A percentile compares a stretch with the other conserved stretches of the same genome.
Evolutionary conservation across 768 basidiomycete species (phyloP).

Genomic region (Pulveroboletus sp.): DNA sequence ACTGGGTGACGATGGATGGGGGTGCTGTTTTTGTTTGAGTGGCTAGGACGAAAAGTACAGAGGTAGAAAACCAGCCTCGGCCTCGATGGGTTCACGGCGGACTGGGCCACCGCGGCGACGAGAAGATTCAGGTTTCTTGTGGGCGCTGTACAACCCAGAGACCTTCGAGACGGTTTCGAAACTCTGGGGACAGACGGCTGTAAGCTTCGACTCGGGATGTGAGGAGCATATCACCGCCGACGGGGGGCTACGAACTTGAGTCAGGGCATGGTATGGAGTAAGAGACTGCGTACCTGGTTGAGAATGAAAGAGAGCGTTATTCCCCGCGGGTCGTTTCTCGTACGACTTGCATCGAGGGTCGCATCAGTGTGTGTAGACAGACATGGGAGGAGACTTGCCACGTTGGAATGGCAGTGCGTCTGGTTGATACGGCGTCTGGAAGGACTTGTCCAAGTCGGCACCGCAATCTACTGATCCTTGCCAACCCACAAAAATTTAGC

Average conservation of each 20-base stretch:
- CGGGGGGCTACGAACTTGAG: constrained; percentile 18
- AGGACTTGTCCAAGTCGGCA: too few relatives aligned
- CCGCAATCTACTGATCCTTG: too few relatives aligned
- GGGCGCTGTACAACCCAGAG: constrained; percentile 55
- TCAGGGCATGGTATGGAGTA: neutral
- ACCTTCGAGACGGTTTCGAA: constrained; percentile 56
- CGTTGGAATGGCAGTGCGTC: too few relatives aligned
- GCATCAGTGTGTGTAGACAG: too few relatives aligned
- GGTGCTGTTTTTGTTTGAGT: too few relatives aligned
- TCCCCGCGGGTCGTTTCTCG: constrained; percentile 53
- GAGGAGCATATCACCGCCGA: constrained; percentile 57
- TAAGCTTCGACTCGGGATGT: constrained; percentile 58
- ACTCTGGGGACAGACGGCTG: constrained; percentile 56
- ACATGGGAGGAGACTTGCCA: too few relatives aligned
- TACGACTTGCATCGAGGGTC: too few relatives aligned
- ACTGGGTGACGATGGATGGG: constrained; percentile 58
- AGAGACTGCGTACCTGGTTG: constrained; percentile 31
- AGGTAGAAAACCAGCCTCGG: constrained; percentile 34
- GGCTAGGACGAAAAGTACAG: too few relatives aligned
- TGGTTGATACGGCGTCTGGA: too few relatives aligned
- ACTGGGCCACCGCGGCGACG: constrained; percentile 43
- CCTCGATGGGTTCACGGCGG: constrained; percentile 48
- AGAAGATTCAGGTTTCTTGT: constrained; percentile 49
- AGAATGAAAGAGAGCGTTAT: constrained; percentile 58
- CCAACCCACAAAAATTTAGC: too few relatives aligned